phyloP scores from a whole-genome alignment of 495 filamentous ascomycete species.

The Ramalina intermedia region DNA sequence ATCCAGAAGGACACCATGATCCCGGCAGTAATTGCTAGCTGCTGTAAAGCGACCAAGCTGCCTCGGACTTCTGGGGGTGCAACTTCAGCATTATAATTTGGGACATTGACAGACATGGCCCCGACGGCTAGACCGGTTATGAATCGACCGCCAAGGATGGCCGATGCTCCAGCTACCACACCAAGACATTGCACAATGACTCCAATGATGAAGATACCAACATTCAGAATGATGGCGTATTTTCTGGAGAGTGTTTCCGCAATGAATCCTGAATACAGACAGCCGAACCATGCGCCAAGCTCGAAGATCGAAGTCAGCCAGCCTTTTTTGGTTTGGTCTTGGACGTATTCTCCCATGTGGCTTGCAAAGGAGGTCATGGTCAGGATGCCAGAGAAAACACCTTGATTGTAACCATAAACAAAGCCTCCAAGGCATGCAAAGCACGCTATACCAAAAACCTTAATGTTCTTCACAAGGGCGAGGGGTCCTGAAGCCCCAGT shows the following conservation, averaged over 20 bases:
- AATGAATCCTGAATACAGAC: slow-evolving; percentile 59
- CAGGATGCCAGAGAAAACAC: slow-evolving; percentile 63
- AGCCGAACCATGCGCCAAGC: slow-evolving; percentile 70
- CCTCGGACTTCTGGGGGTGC: slow-evolving; percentile 49
- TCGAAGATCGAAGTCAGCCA: slow-evolving; percentile 73
- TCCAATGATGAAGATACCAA: slow-evolving; percentile 59
- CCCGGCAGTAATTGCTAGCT: slow-evolving; percentile 69
- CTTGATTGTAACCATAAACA: slow-evolving; percentile 55
- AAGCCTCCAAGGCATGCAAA: slow-evolving; percentile 68
- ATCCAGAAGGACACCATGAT: slow-evolving; percentile 58
- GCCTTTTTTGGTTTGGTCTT: slow-evolving; percentile 51
- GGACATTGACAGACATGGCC: slow-evolving; percentile 35
- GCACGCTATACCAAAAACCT: slow-evolving; percentile 55
- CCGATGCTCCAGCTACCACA: slow-evolving; percentile 34
- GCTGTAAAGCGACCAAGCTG: slow-evolving; percentile 62
- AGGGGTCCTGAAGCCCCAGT: slow-evolving; percentile 48
- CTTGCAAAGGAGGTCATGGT: slow-evolving; percentile 41
- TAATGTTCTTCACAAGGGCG: slow-evolving; percentile 53
- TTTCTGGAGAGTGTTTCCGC: slow-evolving; percentile 63
- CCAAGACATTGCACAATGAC: slow-evolving; percentile 61
- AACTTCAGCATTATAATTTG: slow-evolving; percentile 56
- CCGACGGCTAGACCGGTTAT: slow-evolving; percentile 47
- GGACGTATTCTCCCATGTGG: slow-evolving; percentile 49
- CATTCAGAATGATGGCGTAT: slow-evolving; percentile 56
- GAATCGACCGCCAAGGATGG: slow-evolving; percentile 60